Conservation (phyloP, 1,284 basidiomycete genomes). For the Cutaneotrichosporon dermatis region DNA sequence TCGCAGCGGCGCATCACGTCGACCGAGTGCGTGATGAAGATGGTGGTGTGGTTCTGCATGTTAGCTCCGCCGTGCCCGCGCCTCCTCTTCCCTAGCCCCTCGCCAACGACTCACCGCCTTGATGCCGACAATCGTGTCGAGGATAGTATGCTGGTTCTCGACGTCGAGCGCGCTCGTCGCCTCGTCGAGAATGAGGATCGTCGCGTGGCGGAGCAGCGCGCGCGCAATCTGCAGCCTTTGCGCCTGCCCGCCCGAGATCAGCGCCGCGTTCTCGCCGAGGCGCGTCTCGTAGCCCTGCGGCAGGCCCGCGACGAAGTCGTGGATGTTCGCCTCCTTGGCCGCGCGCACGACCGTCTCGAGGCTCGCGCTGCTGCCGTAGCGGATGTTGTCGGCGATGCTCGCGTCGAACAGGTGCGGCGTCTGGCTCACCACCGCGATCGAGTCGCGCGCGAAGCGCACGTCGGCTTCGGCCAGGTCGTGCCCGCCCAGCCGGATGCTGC, state of each 20-base stretch:
- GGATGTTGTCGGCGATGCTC: conserved; percentile 77
- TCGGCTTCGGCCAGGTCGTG: conserved; percentile 58
- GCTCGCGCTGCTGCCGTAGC: conserved; percentile 63
- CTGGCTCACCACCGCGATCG: conserved; percentile 81
- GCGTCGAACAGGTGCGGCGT: conserved; percentile 81
- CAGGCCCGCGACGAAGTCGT: conserved; percentile 69
- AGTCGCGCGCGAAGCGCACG: conserved; percentile 67
- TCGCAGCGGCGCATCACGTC: conserved; percentile 90
- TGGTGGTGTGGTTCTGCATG: conserved; percentile 60
- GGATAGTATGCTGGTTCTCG: conserved; percentile 70
- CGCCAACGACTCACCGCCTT: conserved; percentile 50
- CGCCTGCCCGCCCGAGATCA: conserved; percentile 90
- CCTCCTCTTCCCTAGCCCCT: no score
- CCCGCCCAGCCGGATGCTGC: conserved; percentile 56
- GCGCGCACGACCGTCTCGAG: conserved; percentile 62
- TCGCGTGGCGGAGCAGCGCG: conserved; percentile 67
- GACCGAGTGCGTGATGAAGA: conserved; percentile 91
- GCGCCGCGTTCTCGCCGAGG: conserved; percentile 80
- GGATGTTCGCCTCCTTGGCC: conserved; percentile 69
- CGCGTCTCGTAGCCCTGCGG: conserved; percentile 79
- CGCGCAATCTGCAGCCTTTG: conserved; percentile 90
- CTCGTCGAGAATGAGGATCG: conserved; percentile 84
- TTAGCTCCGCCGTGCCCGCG: background rate
- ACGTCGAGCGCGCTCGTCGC: conserved; percentile 86
- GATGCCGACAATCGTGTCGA: conserved; percentile 67